phyloP scores from a whole-genome alignment of 2,329 filamentous ascomycete species.

The Aspergillus transmontanensis region DNA sequence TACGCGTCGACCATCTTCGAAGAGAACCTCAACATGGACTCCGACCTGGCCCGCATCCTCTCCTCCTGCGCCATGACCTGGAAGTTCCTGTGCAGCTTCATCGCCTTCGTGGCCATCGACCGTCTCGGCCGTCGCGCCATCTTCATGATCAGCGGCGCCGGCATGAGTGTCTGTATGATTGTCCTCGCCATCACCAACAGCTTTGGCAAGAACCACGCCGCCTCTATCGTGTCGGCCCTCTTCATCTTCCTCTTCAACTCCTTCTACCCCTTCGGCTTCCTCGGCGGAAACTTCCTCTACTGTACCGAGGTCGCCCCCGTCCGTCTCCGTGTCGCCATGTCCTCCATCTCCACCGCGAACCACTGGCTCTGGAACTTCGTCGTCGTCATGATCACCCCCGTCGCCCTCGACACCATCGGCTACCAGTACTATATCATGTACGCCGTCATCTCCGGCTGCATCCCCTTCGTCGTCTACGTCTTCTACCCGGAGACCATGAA shows the following conservation, averaged over 20 bases:
- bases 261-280: slow-evolving; percentile 64
- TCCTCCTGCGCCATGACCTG: slow-evolving; percentile 56
- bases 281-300: slow-evolving; percentile 58
- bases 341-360: slow-evolving; percentile 64
- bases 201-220: slow-evolving; percentile 26
- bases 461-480: slow-evolving; percentile 55
- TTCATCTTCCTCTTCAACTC: slow-evolving; percentile 65
- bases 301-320: slow-evolving; percentile 53
- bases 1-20: slow-evolving; percentile 23
- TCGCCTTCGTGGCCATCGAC: slow-evolving; percentile 55
- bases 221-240: slow-evolving; percentile 21
- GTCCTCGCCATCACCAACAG: slow-evolving; percentile 49
- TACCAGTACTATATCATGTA: slow-evolving; percentile 59
- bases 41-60: slow-evolving; percentile 35
- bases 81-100: slow-evolving; percentile 57
- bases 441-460: slow-evolving; percentile 44
- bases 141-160: slow-evolving; percentile 55
- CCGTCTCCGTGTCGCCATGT: slow-evolving; percentile 54
- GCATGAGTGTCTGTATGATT: slow-evolving; percentile 60
- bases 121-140: slow-evolving; percentile 53
- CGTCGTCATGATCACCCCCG: slow-evolving; percentile 66
- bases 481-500: slow-evolving; percentile 62
- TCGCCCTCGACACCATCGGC: slow-evolving; percentile 57
- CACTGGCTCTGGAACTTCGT: slow-evolving; percentile 64
- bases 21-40: slow-evolving; percentile 17